A percentile compares a stretch with the other conserved stretches of the same genome.
Evolutionary conservation across 306 rosid species (phyloP).

Genomic region (Mucuna pruriens): DNA sequence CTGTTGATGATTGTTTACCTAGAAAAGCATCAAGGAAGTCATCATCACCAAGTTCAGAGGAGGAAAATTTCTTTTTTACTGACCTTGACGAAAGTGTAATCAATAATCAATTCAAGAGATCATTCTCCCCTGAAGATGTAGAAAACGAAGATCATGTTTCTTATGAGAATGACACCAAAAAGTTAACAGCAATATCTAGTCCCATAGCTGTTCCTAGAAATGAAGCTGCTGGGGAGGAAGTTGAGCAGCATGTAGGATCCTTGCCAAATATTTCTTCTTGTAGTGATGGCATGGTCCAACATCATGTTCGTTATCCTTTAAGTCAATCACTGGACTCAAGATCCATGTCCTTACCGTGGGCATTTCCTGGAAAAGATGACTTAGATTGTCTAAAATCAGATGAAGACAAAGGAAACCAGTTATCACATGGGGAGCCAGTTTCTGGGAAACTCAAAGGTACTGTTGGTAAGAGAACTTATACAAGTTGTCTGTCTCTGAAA

Average conservation of each 20-base stretch:
- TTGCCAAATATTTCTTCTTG: conserved; percentile 63
- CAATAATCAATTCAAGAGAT: conserved; percentile 40
- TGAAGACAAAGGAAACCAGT: conserved; percentile 46
- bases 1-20: conserved; percentile 34
- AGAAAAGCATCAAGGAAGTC: conserved; percentile 43
- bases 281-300: conserved; percentile 33
- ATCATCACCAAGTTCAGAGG: conserved; percentile 49
- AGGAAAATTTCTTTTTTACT: conserved; percentile 61
- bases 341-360: conserved; percentile 42
- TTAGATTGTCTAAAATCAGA: conserved; percentile 40
- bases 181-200: conserved; percentile 41
- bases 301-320: conserved; percentile 43
- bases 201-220: conserved; percentile 58
- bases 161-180: conserved; percentile 42
- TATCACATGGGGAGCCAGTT: conserved; percentile 43
- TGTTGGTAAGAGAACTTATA: conserved; percentile 56
- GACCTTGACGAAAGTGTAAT: conserved; percentile 60
- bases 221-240: conserved; percentile 44
- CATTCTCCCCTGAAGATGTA: conserved; percentile 39
- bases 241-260: conserved; percentile 54
- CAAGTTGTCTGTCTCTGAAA: conserved; percentile 17
- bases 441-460: conserved; percentile 49
- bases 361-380: conserved; percentile 46
- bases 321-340: conserved; percentile 71
- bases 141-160: conserved; percentile 47